These are phyloP conservation scores for Auricularia heimuer DNA, from an alignment of 768 basidiomycete genomes.

Conservation along the genomic window DNA sequence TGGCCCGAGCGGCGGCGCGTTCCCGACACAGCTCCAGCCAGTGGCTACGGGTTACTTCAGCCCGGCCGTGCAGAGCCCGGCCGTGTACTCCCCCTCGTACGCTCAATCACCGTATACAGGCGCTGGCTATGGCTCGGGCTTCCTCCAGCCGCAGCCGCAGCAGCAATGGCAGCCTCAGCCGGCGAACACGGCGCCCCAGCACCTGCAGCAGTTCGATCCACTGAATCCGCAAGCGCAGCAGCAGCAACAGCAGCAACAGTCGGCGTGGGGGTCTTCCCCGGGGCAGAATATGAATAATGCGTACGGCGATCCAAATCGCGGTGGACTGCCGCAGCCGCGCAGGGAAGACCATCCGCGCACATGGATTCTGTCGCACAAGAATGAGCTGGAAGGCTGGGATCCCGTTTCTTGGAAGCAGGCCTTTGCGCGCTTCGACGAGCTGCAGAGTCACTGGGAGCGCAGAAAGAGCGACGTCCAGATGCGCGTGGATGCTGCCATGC, in stretches of 20 bases:
- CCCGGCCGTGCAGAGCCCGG: too few species aligned
- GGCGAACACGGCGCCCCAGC: conserved; percentile 17
- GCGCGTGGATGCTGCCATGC: conserved; percentile 40
- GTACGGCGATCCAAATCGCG: too few species aligned
- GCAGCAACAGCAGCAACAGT: not conserved
- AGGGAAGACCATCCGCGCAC: conserved; percentile 57
- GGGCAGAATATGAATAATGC: too few species aligned
- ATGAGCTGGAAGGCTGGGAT: conserved; percentile 65
- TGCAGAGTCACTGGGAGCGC: conserved; percentile 56
- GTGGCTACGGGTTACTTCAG: too few species aligned
- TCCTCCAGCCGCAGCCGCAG: conserved; percentile 25
- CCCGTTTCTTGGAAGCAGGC: conserved; percentile 62
- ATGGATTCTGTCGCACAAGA: conserved; percentile 54
- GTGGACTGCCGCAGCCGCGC: not conserved
- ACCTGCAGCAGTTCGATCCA: conserved; percentile 34
- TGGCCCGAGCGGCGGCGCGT: too few species aligned
- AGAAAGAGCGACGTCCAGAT: conserved; percentile 47
- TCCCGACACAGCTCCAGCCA: too few species aligned
- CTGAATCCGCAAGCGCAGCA: conserved; percentile 3
- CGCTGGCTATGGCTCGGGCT: not conserved
- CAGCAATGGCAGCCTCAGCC: conserved; percentile 28
- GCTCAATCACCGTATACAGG: not conserved
- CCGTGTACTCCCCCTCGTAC: too few species aligned
- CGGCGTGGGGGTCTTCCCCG: not conserved
- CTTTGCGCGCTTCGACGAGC: conserved; percentile 47